These are phyloP conservation scores for Prinsepia uniflora DNA, from an alignment of 306 rosid genomes.

Conservation along the genomic window DNA sequence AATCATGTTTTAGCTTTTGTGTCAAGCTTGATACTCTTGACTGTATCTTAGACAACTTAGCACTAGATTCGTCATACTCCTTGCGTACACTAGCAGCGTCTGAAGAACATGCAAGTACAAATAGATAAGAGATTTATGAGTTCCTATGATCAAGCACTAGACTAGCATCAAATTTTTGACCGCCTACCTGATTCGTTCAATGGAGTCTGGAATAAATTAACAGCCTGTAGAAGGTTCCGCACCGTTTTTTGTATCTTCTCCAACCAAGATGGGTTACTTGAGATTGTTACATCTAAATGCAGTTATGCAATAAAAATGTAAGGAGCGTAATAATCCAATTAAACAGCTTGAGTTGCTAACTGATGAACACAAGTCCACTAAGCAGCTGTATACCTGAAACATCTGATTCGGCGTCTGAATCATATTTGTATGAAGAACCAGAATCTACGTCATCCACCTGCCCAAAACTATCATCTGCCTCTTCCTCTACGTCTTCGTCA, in stretches of 20 bases:
- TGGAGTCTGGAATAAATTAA: constrained; percentile 82
- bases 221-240: constrained; percentile 54
- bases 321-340: background rate
- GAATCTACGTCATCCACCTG: constrained; percentile 58
- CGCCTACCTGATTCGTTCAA: constrained; percentile 79
- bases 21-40: constrained; percentile 81
- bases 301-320: background rate
- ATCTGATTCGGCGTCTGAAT: constrained; percentile 52
- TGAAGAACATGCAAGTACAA: constrained; percentile 36
- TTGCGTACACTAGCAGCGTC: constrained; percentile 86
- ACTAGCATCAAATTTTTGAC: constrained; percentile 12
- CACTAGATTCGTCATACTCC: constrained; percentile 87
- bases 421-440: constrained; percentile 57
- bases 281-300: constrained; percentile 41
- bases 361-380: constrained; percentile 20
- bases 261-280: constrained; percentile 78
- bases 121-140: constrained; percentile 22
- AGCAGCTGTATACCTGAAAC: constrained; percentile 59
- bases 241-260: constrained; percentile 78
- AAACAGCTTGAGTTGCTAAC: constrained; percentile 6
- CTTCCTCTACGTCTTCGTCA: constrained; percentile 47
- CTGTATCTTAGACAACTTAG: constrained; percentile 77
- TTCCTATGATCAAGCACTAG: constrained; percentile 1
- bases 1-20: constrained; percentile 74
- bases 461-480: constrained; percentile 46